Evolutionary conservation across 202 grass and related monocot species (phyloP), one percentile per base, ranked within the genome.

Genomic region (Eragrostis tef): DNA sequence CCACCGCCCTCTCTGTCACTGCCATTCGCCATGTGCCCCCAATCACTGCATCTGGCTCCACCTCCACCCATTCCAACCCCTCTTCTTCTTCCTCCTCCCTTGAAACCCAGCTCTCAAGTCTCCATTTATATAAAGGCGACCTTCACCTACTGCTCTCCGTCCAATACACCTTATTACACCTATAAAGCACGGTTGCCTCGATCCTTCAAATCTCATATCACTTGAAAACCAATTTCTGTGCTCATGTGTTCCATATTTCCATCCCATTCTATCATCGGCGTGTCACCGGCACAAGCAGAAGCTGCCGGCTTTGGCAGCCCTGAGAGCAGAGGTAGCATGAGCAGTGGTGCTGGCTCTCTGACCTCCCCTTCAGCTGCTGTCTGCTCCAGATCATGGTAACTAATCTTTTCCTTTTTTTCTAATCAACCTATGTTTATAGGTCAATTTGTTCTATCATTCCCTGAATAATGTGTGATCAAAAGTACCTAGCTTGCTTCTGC

Each of bases 361-460:
- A 8, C 78, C 67, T 77, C 79, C 42, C 45, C 83, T 71, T 50
- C 92, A 12, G n/a, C 78, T 1, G 7, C 50, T 16, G 66, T 71
- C 73, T 87, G 89, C 82, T 89, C 92, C 62, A 82, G 92, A 75
- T 94, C 89, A 64, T 94, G 92, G 92, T 94, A 77, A 42, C 53
- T 29, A 3, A 1, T 11, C 15, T 7, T 31, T 10, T 0, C 36
- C 67, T 45, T 17, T 7, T 42, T 31, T 17, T 75, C 7, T 53
- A 54, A 54, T 75, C 13, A 16, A 2, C 9, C 13, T 44, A 56
- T 11, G 24, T 24, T 7, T 6, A 58, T 69, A 69, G 63, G 47
- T 25, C 13, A 43, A 7, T 49, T n/a, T 78, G 70, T 39, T 29
- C 47, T 49, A 31, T 77, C 74, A 31, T 73, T 73, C 27, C 16